These are phyloP conservation scores for bread wheat (Triticum aestivum) DNA, from an alignment of 176 grass and related monocot species.

Conservation along the genomic window DNA sequence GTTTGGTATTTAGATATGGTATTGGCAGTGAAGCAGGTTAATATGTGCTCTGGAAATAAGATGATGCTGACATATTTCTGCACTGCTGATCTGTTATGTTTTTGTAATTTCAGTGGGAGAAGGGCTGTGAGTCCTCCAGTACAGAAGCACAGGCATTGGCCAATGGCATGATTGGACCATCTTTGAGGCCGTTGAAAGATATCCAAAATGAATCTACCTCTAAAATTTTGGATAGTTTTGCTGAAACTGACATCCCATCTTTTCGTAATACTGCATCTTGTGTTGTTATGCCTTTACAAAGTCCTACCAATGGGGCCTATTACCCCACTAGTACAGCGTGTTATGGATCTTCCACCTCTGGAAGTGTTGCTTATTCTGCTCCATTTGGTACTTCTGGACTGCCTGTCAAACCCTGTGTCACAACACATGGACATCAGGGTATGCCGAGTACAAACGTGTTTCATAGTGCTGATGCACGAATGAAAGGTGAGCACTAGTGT, in stretches of 20 bases:
- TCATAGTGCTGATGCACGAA: slow-evolving; percentile 12
- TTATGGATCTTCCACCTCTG: slow-evolving; percentile 38
- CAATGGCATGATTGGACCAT: slow-evolving; percentile 43
- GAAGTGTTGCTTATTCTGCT: slow-evolving; percentile 41
- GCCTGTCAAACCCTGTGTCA: background rate
- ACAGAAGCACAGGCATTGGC: slow-evolving; percentile 17
- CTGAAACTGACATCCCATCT: slow-evolving; percentile 53
- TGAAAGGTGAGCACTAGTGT: slow-evolving; percentile 23
- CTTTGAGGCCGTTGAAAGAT: slow-evolving; percentile 61
- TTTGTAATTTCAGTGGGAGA: slow-evolving; percentile 83
- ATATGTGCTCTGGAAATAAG: slow-evolving; percentile 21
- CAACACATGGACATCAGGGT: slow-evolving; percentile 21
- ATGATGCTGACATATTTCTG: background rate
- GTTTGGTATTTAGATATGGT: background rate
- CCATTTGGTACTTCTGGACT: slow-evolving; percentile 24
- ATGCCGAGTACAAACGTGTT: slow-evolving; percentile 2
- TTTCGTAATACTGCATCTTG: slow-evolving; percentile 60
- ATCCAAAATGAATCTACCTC: slow-evolving; percentile 77
- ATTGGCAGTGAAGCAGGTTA: background rate
- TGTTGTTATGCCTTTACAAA: slow-evolving; percentile 99
- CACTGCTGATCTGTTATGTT: slow-evolving; percentile 1
- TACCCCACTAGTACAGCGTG: slow-evolving; percentile 47
- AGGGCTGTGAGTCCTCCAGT: slow-evolving; percentile 52
- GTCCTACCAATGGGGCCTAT: slow-evolving; percentile 70
- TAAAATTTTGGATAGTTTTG: slow-evolving; percentile 69